These are phyloP conservation scores for Albophoma yamanashiensis DNA, from an alignment of 2,329 filamentous ascomycete genomes.

Conservation along the genomic window DNA sequence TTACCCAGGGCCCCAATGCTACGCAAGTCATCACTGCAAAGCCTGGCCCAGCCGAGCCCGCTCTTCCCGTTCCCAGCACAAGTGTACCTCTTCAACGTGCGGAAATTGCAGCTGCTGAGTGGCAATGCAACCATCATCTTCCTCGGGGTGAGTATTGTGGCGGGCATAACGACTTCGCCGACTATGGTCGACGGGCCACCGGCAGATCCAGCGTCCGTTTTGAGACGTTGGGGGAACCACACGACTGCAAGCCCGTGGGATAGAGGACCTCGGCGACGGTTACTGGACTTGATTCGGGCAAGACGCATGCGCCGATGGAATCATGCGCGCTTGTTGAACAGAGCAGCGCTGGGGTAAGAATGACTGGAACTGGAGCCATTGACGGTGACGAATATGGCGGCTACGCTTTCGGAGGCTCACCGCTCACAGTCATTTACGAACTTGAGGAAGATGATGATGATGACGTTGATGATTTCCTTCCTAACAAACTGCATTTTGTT, in stretches of 20 bases:
- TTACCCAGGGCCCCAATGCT: slow-evolving; percentile 20
- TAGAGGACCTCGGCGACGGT: slow-evolving; percentile 1
- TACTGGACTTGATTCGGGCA: background rate
- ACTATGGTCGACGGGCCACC: slow-evolving; percentile 7
- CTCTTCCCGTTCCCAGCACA: slow-evolving; percentile 12
- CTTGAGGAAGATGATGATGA: slow-evolving; percentile 45
- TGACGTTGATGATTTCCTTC: slow-evolving; percentile 49
- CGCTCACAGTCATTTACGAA: slow-evolving; percentile 34
- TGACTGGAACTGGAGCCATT: background rate
- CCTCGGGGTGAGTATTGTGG: slow-evolving; percentile 35
- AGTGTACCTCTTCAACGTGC: slow-evolving; percentile 6
- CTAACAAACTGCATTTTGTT: slow-evolving; percentile 50
- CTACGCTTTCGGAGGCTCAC: slow-evolving; percentile 17
- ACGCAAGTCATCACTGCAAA: slow-evolving; percentile 6
- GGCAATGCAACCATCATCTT: slow-evolving; percentile 27
- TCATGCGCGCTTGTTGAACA: background rate
- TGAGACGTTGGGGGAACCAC: background rate
- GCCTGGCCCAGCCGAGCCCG: slow-evolving; percentile 23
- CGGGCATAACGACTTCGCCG: slow-evolving; percentile 12
- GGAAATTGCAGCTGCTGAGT: slow-evolving; percentile 6
- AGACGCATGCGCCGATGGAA: background rate
- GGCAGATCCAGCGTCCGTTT: slow-evolving; percentile 1
- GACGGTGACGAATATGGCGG: background rate
- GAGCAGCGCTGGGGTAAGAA: background rate
- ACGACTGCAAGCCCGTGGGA: background rate